phyloP scores from a whole-genome alignment of 208 protist species.

The Leishmania martiniquensis region DNA sequence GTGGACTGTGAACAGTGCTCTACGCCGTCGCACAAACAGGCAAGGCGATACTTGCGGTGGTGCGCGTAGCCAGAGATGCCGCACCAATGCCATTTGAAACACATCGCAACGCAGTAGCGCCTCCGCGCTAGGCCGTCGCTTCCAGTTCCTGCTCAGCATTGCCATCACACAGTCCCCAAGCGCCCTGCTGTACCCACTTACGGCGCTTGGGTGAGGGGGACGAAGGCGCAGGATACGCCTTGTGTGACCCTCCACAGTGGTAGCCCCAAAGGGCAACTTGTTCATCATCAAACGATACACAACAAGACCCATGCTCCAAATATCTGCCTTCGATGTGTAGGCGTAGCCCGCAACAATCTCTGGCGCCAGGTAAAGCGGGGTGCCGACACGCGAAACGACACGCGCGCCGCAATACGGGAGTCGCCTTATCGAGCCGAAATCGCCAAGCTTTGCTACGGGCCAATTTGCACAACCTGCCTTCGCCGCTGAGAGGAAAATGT shows the following conservation, averaged over 20 bases:
- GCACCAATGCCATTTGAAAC: conserved; percentile 39
- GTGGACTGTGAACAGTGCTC: conserved; percentile 36
- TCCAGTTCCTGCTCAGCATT: conserved; percentile 64
- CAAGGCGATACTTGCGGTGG: conserved; percentile 25
- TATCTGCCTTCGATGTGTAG: conserved; percentile 74
- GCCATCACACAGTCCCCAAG: conserved; percentile 67
- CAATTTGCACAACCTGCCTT: background rate
- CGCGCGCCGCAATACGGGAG: conserved; percentile 37
- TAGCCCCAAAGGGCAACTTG: conserved; percentile 40
- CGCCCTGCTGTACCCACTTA: conserved; percentile 34
- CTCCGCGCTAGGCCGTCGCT: conserved; percentile 46
- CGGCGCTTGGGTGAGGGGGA: conserved; percentile 39
- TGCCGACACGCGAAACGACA: conserved; percentile 51
- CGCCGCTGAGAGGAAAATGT: conserved; percentile 62
- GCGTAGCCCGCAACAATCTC: conserved; percentile 54
- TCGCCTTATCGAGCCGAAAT: conserved; percentile 64
- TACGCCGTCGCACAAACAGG: conserved; percentile 37
- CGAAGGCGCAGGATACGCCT: conserved; percentile 17
- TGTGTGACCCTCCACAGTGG: conserved; percentile 32
- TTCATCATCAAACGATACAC: conserved; percentile 74
- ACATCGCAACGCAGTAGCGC: conserved; percentile 44
- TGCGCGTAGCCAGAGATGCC: conserved; percentile 39
- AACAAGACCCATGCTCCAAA: conserved; percentile 80
- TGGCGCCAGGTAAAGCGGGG: conserved; percentile 64
- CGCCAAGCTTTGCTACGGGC: conserved; percentile 68